A percentile compares a stretch with the other conserved stretches of the same genome.
phyloP scores from a whole-genome alignment of 2,329 filamentous ascomycete species.

The Stemphylium beticola region DNA sequence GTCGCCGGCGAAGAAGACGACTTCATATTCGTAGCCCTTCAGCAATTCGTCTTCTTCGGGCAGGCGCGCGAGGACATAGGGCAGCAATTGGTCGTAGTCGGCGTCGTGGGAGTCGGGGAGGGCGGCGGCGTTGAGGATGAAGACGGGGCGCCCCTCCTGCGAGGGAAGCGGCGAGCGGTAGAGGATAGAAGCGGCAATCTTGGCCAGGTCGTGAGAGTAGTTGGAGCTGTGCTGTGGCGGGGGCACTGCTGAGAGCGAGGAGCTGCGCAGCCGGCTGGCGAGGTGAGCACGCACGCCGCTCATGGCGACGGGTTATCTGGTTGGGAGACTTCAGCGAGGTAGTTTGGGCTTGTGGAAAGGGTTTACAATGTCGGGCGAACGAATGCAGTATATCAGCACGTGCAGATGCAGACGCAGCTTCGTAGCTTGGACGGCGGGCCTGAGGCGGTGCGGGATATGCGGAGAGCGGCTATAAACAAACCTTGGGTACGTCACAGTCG shows the following conservation, averaged over 20 bases:
- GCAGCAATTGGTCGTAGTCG: constrained; percentile 61
- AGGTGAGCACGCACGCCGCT: constrained; percentile 48
- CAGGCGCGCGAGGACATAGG: constrained; percentile 61
- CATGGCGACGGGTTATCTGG: constrained; percentile 30
- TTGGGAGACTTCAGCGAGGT: background rate
- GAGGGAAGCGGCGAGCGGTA: constrained; percentile 61
- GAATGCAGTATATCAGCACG: constrained; percentile 16
- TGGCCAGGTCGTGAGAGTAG: constrained; percentile 57
- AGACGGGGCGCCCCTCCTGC: constrained; percentile 57
- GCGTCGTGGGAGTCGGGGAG: constrained; percentile 61
- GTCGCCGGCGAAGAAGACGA: constrained; percentile 64
- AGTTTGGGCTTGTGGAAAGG: background rate
- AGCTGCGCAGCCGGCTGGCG: constrained; percentile 48
- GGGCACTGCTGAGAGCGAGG: constrained; percentile 56
- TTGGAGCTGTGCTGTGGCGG: constrained; percentile 54
- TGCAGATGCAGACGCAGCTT: constrained; percentile 18
- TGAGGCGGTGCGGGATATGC: constrained; percentile 14
- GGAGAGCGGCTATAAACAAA: constrained; percentile 22
- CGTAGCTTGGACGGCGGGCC: constrained; percentile 2
- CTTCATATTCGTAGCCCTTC: constrained; percentile 61
- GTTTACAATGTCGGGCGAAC: background rate
- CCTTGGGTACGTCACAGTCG: constrained; percentile 21
- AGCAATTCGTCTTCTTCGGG: constrained; percentile 63
- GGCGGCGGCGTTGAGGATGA: constrained; percentile 63
- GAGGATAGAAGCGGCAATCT: constrained; percentile 59